phyloP scores from a whole-genome alignment of 352 stramenopile species.

The Phytopythium chamaehyphon region DNA sequence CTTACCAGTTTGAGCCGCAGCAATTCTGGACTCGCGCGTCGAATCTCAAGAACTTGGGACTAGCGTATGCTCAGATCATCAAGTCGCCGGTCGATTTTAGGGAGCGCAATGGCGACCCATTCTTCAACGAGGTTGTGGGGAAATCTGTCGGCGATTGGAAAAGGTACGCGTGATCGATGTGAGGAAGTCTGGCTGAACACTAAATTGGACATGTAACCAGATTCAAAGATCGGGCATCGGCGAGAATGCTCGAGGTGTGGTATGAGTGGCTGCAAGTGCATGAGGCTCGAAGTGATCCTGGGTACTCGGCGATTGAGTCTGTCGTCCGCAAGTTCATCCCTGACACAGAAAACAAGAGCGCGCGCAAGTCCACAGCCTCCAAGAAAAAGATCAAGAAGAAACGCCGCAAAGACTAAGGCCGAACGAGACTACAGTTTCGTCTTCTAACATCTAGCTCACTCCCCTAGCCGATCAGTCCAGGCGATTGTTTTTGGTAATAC shows the following conservation, averaged over 20 bases:
- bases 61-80: conserved; percentile 93
- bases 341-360: neutral
- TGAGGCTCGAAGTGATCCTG: conserved; percentile 39
- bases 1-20: conserved; percentile 58
- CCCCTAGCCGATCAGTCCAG: conserved; percentile 1
- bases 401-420: neutral
- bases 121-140: conserved; percentile 47
- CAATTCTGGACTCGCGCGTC: conserved; percentile 55
- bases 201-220: too few species aligned
- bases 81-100: conserved; percentile 61
- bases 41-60: conserved; percentile 91
- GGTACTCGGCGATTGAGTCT: conserved; percentile 40
- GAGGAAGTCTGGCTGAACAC: too few species aligned
- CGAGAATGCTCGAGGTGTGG: conserved; percentile 73
- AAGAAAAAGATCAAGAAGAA: conserved; percentile 1
- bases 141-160: conserved; percentile 25
- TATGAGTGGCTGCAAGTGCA: conserved; percentile 48
- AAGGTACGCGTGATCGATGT: conserved; percentile 21
- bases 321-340: conserved; percentile 53
- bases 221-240: conserved; percentile 60
- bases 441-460: neutral
- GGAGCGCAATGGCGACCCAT: conserved; percentile 22
- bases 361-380: neutral
- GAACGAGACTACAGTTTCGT: neutral
- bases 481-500: neutral